phyloP scores from a whole-genome alignment of 2,329 filamentous ascomycete species.

The Pseudocercospora crystallina region DNA sequence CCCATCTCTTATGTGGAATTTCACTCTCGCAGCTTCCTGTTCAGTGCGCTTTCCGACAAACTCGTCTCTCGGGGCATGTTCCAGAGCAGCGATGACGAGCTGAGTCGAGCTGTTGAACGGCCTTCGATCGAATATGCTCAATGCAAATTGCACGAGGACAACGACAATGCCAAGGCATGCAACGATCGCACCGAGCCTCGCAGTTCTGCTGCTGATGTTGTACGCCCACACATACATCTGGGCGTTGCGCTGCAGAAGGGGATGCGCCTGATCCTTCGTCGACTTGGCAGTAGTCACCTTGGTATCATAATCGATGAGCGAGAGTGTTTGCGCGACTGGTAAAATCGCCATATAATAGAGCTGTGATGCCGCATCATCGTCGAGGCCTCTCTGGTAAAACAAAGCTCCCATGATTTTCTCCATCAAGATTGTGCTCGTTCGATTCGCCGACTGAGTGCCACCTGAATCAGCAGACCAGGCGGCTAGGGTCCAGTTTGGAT shows the following conservation, averaged over 20 bases:
- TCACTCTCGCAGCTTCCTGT: conserved; percentile 15
- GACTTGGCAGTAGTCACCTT: not conserved
- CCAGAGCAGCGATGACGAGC: conserved; percentile 26
- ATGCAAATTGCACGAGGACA: conserved; percentile 18
- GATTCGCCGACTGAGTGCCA: conserved; percentile 9
- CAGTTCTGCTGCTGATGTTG: conserved; percentile 2
- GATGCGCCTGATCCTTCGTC: not conserved
- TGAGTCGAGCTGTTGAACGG: conserved; percentile 15
- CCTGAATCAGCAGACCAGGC: conserved; percentile 27
- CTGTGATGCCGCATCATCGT: no score
- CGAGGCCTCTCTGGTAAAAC: no score
- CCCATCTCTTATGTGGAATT: conserved; percentile 19
- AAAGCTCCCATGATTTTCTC: no score
- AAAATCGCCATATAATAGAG: not conserved
- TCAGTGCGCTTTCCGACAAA: conserved; percentile 21
- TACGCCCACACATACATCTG: conserved; percentile 9
- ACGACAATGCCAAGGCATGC: conserved; percentile 15
- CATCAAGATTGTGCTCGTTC: not conserved
- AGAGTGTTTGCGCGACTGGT: conserved; percentile 20
- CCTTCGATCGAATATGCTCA: conserved; percentile 19
- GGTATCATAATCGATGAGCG: conserved; percentile 20
- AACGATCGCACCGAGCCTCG: not conserved
- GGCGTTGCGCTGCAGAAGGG: not conserved
- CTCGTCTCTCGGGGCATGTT: conserved; percentile 22
- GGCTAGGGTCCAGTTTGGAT: conserved; percentile 17